Evolutionary conservation across 2,329 filamentous ascomycete genomes (phyloP).

Genomic region (Xylariaceae sp.): DNA sequence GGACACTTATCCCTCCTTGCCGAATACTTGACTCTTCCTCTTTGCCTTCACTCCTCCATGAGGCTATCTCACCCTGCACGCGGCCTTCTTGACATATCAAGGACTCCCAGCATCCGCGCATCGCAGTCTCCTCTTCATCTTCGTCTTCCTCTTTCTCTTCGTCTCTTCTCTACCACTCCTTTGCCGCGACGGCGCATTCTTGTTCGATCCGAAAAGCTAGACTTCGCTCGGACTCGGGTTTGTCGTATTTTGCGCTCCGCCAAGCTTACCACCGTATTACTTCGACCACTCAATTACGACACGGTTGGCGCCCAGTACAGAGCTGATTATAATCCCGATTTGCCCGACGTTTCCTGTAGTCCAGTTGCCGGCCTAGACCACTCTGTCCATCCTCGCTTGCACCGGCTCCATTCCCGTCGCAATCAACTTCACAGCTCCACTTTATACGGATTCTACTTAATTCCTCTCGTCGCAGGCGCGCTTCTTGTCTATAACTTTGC

Average conservation of each 20-base stretch:
- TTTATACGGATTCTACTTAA: slow-evolving; percentile 24
- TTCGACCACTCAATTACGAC: background rate
- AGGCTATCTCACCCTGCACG: slow-evolving; percentile 4
- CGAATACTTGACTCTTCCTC: background rate
- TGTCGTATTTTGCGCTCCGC: slow-evolving; percentile 7
- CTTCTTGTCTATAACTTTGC: slow-evolving; percentile 21
- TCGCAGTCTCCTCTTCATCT: background rate
- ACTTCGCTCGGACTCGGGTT: slow-evolving; percentile 11
- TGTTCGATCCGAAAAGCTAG: background rate
- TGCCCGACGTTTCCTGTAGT: background rate
- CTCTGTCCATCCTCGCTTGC: background rate
- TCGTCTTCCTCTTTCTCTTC: background rate
- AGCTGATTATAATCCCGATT: background rate
- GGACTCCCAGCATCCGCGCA: background rate
- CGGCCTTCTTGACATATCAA: slow-evolving; percentile 1
- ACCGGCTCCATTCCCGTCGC: background rate
- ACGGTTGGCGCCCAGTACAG: background rate
- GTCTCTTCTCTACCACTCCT: background rate
- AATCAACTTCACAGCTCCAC: slow-evolving; percentile 18
- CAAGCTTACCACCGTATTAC: slow-evolving; percentile 3
- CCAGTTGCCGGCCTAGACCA: background rate
- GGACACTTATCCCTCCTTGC: background rate
- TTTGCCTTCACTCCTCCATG: slow-evolving; percentile 5
- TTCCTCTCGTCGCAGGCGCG: slow-evolving; percentile 22
- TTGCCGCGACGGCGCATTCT: slow-evolving; percentile 8